Conservation (phyloP, 352 stramenopile genomes). For the Aphanomyces cochlioides region DNA sequence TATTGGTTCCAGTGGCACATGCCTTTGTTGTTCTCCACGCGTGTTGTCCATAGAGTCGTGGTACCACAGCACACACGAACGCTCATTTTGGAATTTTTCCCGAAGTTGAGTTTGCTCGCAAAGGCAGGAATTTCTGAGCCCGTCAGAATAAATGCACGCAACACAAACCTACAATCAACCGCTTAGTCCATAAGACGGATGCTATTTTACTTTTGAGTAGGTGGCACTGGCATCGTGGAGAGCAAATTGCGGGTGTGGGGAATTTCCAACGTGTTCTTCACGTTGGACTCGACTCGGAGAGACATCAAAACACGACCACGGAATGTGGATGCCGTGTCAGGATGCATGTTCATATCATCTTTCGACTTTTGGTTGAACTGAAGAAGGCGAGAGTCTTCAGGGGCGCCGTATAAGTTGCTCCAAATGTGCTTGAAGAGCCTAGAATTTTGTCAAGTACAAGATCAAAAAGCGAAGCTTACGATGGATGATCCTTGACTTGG, state of each 20-base stretch:
- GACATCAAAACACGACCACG: slow-evolving; percentile 67
- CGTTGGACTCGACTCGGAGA: slow-evolving; percentile 57
- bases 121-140: slow-evolving; percentile 80
- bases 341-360: slow-evolving; percentile 61
- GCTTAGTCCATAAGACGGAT: not conserved
- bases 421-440: slow-evolving; percentile 44
- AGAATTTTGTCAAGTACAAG: slow-evolving; percentile 27
- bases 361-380: slow-evolving; percentile 42
- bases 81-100: slow-evolving; percentile 67
- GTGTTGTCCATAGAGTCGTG: slow-evolving; percentile 51
- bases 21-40: slow-evolving; percentile 58
- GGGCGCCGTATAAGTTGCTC: slow-evolving; percentile 82
- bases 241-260: slow-evolving; percentile 64
- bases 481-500: slow-evolving; percentile 57
- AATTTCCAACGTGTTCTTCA: slow-evolving; percentile 63
- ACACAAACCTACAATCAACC: slow-evolving; percentile 40
- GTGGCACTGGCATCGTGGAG: slow-evolving; percentile 38
- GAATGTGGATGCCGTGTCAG: slow-evolving; percentile 66
- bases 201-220: slow-evolving; percentile 36
- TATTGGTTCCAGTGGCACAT: slow-evolving; percentile 82
- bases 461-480: slow-evolving; percentile 23
- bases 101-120: slow-evolving; percentile 61
- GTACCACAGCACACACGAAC: slow-evolving; percentile 65
- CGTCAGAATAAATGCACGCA: slow-evolving; percentile 65
- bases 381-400: slow-evolving; percentile 33